phyloP scores from a whole-genome alignment of 805 yeast species.

The Candida suzukii region DNA sequence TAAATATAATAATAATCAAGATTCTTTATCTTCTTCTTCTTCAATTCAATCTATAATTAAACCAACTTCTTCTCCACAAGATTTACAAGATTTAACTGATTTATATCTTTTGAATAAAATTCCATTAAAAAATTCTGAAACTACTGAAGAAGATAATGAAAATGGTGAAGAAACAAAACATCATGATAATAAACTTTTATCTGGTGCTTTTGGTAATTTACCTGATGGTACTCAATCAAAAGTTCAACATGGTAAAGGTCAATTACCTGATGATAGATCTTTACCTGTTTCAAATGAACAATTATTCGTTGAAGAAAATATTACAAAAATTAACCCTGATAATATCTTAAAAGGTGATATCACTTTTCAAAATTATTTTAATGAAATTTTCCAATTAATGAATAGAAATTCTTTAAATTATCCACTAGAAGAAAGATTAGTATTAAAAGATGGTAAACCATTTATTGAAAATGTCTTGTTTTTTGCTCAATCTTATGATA shows the following conservation, averaged over 20 bases:
- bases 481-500: conserved; percentile 18
- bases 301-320: conserved; percentile 20
- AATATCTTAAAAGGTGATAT: conserved; percentile 25
- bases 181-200: no score
- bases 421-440: conserved; percentile 24
- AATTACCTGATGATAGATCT: conserved; percentile 20
- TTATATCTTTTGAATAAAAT: conserved; percentile 13
- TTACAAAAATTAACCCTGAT: conserved; percentile 19
- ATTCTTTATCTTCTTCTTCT: neutral
- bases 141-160: no score
- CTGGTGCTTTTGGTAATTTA: conserved; percentile 23
- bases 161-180: no score
- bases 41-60: neutral
- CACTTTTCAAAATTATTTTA: conserved; percentile 25
- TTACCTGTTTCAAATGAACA: conserved; percentile 18
- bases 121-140: conserved; percentile 14
- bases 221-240: conserved; percentile 1
- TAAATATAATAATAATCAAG: neutral
- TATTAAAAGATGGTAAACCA: conserved; percentile 24
- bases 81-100: conserved; percentile 15
- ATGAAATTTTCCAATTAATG: conserved; percentile 23
- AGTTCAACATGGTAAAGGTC: conserved; percentile 10
- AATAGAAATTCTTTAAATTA: conserved; percentile 21
- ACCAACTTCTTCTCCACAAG: conserved; percentile 10
- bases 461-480: conserved; percentile 25